Base-by-base conservation (phyloP, 352 stramenopile species). In the Phytophthora hibernalis region DNA sequence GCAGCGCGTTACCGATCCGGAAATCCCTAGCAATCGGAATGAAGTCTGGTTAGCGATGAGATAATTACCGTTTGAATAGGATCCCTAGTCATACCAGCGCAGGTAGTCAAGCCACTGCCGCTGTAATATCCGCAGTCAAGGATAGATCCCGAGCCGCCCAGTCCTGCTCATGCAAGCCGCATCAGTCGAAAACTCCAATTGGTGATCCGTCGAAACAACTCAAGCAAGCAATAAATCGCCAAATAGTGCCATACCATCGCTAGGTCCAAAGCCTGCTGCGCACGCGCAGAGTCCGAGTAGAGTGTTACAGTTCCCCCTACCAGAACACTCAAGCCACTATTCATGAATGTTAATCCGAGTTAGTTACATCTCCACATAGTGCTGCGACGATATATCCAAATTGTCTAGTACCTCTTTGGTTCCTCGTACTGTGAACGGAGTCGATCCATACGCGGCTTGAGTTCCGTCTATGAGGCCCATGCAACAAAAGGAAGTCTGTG, bases 271-370 rank as follows among this genome's bases (percentile, higher is more conserved):
- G 22, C 63, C 77, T 1, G 69, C 3, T 37, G 74, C 64, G 21
- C 85, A 93, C 1, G 59, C 15, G 61, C 85, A 93, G 6, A 82
- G 31, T 11, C 83, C 83, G 7, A 61, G 76, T 28, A 77, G 64
- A 0, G 72, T 70, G 49, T 89, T 86, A 56, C 85, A 92, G 2
- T 54, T 55, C 0, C 85, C 85, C 38, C 85, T 76, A 21, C 77
- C 75, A 12, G 85, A 92, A 44, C 85, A 93, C 38, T 68, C 57
- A 10, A 87, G 57, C 81, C 83, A 92, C 85, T 93, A 47, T 5
- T 22, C 9, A 40, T n/a, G 28, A 43, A 37, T 49, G 47, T 6
- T 13, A 37, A 54, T 48, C 4, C 21, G 8, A 57, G 50, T 57
- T 35, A 55, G 49, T n/a, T 33, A 0, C 3, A 13, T 11, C 28